A percentile compares a stretch with the other conserved stretches of the same genome.
Conservation (phyloP, 2,329 filamentous ascomycete genomes). For the Beauveria sp. region DNA sequence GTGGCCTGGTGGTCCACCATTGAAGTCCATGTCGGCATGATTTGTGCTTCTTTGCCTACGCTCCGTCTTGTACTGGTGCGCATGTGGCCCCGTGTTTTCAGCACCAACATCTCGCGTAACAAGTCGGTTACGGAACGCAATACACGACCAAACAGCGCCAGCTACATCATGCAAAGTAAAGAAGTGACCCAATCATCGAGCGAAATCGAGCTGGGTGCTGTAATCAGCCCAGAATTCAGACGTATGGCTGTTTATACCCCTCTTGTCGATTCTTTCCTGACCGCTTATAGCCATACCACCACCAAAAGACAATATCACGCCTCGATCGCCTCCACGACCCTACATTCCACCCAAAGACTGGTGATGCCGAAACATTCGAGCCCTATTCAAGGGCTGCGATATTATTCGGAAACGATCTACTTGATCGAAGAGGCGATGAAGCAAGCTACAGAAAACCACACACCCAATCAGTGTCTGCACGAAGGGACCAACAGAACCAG, state of each 20-base stretch:
- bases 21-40: constrained; percentile 20
- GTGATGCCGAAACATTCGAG: neutral
- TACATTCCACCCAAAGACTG: constrained; percentile 1
- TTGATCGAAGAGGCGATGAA: neutral
- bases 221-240: neutral
- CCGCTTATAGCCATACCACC: neutral
- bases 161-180: constrained; percentile 7
- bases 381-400: neutral
- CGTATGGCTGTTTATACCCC: neutral
- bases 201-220: neutral
- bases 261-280: neutral
- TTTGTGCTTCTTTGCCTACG: constrained; percentile 20
- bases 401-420: neutral
- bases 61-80: constrained; percentile 18
- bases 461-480: neutral
- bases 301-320: neutral
- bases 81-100: constrained; percentile 8
- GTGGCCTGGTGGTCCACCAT: constrained; percentile 19
- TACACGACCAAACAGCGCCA: neutral
- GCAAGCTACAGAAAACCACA: neutral
- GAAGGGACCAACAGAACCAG: neutral
- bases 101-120: constrained; percentile 4
- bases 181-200: neutral
- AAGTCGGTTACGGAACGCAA: constrained; percentile 4
- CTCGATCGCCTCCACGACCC: neutral